A percentile compares a stretch with the other conserved stretches of the same genome.
phyloP scores from a whole-genome alignment of 768 basidiomycete genomes.

The Pisolithus tinctorius region DNA sequence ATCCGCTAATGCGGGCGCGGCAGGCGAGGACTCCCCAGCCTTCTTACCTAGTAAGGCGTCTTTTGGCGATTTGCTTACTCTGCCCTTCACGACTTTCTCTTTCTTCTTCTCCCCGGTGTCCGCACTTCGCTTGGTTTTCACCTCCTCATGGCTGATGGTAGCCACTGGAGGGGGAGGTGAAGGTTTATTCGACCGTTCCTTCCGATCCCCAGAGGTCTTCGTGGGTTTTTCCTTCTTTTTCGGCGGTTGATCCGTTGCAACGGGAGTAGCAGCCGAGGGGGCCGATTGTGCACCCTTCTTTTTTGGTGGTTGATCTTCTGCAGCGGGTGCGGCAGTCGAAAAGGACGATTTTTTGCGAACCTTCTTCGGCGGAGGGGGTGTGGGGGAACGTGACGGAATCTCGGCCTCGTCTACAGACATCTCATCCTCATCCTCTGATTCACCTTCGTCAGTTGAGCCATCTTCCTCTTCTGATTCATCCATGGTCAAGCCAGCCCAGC shows the following conservation, averaged over 20 bases:
- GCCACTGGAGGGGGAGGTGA: slow-evolving; percentile 3
- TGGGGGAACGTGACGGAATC: background rate
- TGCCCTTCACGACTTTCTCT: slow-evolving; percentile 30
- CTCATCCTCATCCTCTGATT: background rate
- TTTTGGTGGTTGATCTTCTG: slow-evolving; percentile 9
- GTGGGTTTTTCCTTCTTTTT: slow-evolving; percentile 5
- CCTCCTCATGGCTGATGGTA: slow-evolving; percentile 34
- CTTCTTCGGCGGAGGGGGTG: background rate
- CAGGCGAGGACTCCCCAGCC: background rate
- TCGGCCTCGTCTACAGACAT: background rate
- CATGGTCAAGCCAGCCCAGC: slow-evolving; percentile 24
- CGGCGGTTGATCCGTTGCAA: slow-evolving; percentile 5
- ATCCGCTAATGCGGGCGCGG: slow-evolving; percentile 2
- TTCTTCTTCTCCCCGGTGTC: slow-evolving; percentile 54
- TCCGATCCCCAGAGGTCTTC: slow-evolving; percentile 1
- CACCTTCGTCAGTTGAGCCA: too few species aligned
- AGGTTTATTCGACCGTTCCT: slow-evolving; percentile 8
- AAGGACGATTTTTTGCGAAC: background rate
- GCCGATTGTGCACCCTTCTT: background rate
- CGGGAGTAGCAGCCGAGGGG: background rate
- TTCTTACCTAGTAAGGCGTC: slow-evolving; percentile 49
- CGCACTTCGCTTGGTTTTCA: slow-evolving; percentile 46
- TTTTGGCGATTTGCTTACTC: slow-evolving; percentile 48
- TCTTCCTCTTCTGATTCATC: slow-evolving; percentile 1
- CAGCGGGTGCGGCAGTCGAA: background rate